Base-by-base conservation (phyloP, 192 early-diverging fungal species). In the Hyaloraphidium curvatum region DNA sequence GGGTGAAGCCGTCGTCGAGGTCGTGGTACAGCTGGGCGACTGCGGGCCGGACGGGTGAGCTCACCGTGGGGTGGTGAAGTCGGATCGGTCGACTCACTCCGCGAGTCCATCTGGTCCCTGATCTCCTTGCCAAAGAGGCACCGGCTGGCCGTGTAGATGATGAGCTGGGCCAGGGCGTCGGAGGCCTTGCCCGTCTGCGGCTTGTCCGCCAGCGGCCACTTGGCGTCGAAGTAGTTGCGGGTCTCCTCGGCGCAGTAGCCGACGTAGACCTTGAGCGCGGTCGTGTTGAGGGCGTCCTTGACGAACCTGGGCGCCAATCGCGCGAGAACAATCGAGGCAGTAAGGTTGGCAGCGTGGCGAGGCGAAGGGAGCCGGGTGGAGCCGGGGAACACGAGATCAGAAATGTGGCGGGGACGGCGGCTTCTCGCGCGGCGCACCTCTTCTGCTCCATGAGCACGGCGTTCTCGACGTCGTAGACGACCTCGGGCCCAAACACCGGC, bases 361-460 rank as follows among this genome's bases (percentile, higher is more conserved):
- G n/a, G n/a, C n/a, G n/a, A n/a, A n/a, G n/a, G n/a, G n/a, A n/a
- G n/a, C n/a, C n/a, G n/a, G n/a, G n/a, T n/a, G n/a, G 9, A 37
- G 33, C 33, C n/a, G 33, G 33, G 33, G 33, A 11, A n/a, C 33
- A 37, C 33, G 33, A 37, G 7, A 37, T 37, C 33, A 37, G n/a
- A n/a, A n/a, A n/a, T n/a, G n/a, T n/a, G n/a, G n/a, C n/a, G n/a
- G n/a, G n/a, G n/a, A n/a, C n/a, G n/a, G n/a, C n/a, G n/a, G n/a
- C n/a, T n/a, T n/a, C n/a, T n/a, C n/a, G n/a, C n/a, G n/a, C n/a
- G 22, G n/a, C 53, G 41, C 61, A 79, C 83, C 72, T 89, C 74
- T 97, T 97, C 70, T 97, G 93, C 70, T 97, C 89, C 91, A 97
- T 94, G 57, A 97, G 80, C 41, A 89, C 72, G 30, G 75, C 57